Base-by-base conservation (phyloP, 441 rosid species). In the Eruca vesicaria region DNA sequence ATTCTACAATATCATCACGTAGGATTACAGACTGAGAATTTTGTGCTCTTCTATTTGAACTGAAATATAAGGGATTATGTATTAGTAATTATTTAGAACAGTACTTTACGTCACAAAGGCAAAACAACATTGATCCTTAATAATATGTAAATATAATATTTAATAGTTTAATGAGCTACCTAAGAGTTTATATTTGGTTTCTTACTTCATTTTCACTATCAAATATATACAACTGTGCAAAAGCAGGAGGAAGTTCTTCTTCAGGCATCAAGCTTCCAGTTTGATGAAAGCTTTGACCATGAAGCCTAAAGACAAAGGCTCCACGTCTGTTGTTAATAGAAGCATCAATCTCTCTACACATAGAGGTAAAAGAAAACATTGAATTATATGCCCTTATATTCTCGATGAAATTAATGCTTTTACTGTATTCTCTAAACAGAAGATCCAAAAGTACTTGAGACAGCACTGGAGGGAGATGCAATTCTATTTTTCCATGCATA, bases 361-460 rank as follows among this genome's bases (percentile, higher is more conserved):
- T 58, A 3, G 65, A 69, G 7, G 73, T 57, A 3, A 69, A 69
- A 8, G 26, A 21, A 21, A 69, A 69, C 73, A 69, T 69, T 1
- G 41, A 36, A 23, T 58, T 59, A 16, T 69, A 69, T 1, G 31
- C 5, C 7, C 56, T 57, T 1, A 69, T 69, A 6, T 58, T 36
- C 28, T 69, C 57, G 0, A 0, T 41, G n/a, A 69, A 69, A 26
- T 69, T 36, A 10, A 9, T 59, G 29, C 31, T 69, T 4, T 2
- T 2, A 7, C n/a, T 6, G 10, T 32, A 21, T 7, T 0, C 38
- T 48, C 1, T 9, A 5, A 45, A 66, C 0, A 45, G 10, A 8
- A 66, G 36, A 29, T 45, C 35, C 0, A 15, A 3, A 45, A 66
- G 36, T 4, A 2, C 0, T 28, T 45, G 58, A 26, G 41, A 26